Evolutionary conservation across 176 grass and related monocot genomes (phyloP).

Genomic region (Phragmites australis): DNA sequence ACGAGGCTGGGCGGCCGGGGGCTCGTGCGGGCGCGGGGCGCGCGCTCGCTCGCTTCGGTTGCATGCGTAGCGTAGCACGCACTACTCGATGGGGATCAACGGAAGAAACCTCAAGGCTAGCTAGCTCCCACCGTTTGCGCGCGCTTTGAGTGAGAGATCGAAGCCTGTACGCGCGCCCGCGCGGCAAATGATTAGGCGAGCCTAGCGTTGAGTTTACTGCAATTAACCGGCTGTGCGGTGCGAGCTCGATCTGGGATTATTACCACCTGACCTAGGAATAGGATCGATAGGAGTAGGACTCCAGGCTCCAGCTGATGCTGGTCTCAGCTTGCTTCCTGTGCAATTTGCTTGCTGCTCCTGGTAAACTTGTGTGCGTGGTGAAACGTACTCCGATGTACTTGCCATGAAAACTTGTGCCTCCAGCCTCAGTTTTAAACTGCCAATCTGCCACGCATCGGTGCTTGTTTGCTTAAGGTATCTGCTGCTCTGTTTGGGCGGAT

Average conservation of each 20-base stretch:
- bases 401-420: slow-evolving; percentile 40
- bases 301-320: neutral
- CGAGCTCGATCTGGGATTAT: neutral
- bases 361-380: slow-evolving; percentile 41
- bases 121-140: neutral
- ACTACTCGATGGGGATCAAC: slow-evolving; percentile 12
- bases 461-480: slow-evolving; percentile 4
- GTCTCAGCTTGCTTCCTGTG: slow-evolving; percentile 42
- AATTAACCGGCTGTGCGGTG: slow-evolving; percentile 35
- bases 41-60: neutral
- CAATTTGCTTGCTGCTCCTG: slow-evolving; percentile 51
- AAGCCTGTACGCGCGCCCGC: neutral
- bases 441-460: neutral
- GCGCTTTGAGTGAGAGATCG: slow-evolving; percentile 47
- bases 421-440: slow-evolving; percentile 31
- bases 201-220: slow-evolving; percentile 57
- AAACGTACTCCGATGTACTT: slow-evolving; percentile 46
- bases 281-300: slow-evolving; percentile 22
- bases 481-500: neutral
- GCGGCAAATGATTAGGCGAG: slow-evolving; percentile 60
- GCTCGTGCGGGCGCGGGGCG: slow-evolving; percentile 41
- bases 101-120: slow-evolving; percentile 26
- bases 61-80: slow-evolving; percentile 15
- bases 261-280: no score
- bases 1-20: neutral